Base-by-base conservation (phyloP, 306 rosid species). In the Sesbania bispinosa region DNA sequence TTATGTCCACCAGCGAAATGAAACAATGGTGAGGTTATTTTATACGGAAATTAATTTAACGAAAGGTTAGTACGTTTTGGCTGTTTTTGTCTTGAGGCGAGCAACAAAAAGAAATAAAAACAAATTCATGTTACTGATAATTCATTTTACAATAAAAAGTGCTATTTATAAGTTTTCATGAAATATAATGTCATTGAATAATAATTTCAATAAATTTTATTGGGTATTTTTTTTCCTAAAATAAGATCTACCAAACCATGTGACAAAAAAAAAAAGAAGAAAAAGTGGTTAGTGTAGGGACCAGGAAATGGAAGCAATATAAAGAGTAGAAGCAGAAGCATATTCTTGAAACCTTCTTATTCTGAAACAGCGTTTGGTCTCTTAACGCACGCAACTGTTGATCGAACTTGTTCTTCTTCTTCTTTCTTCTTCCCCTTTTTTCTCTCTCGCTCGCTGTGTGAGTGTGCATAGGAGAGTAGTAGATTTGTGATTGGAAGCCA, bases 341-440 rank as follows among this genome's bases (percentile, higher is more conserved):
- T 81, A 71, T 64, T 63, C 81, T 1, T 14, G 38, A 19, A 54
- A 67, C 60, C 52, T 26, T 27, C 30, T 7, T 20, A 23, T 38
- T 63, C 1, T 35, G 1, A 4, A 41, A 15, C 59, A 38, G 27
- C 15, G 13, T 23, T 74, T 58, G 67, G 47, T 5, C 39, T 43
- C 36, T 79, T 64, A 32, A 72, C 78, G 82, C 72, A 76, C 69
- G 21, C 61, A n/a, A 23, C 19, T 2, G 15, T 63, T 33, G 42
- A 6, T 36, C 14, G 6, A 66, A 36, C 69, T 16, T 30, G 18
- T 23, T n/a, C 32, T 57, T 53, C 46, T 33, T 7, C 8, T 18
- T 35, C 16, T 36, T 13, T 16, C 7, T 4, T 14, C 29, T 16
- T n/a, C 23, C 7, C n/a, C 14, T 43, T 19, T 14, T 13, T 27